phyloP scores from a whole-genome alignment of 2,329 filamentous ascomycete genomes.

The Arachnomyces sp. region DNA sequence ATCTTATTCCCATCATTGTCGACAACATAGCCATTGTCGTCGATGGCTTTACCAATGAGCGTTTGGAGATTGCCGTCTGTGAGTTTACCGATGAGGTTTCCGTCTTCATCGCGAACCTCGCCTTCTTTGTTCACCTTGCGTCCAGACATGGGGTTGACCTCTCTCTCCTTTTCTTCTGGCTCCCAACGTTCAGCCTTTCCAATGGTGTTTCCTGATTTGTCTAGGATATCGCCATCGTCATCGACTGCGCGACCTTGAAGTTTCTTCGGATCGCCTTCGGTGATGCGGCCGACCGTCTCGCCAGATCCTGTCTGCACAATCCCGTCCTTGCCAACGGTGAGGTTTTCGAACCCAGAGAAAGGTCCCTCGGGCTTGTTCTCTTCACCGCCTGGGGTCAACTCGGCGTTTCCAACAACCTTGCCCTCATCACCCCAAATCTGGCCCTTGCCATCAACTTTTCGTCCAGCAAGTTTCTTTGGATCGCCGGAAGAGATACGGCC shows the following conservation, averaged over 20 bases:
- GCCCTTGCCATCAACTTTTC: slow-evolving; percentile 54
- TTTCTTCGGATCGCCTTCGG: slow-evolving; percentile 56
- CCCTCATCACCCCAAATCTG: slow-evolving; percentile 58
- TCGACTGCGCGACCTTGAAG: slow-evolving; percentile 60
- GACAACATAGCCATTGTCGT: slow-evolving; percentile 47
- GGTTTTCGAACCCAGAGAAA: slow-evolving; percentile 52
- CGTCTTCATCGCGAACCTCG: slow-evolving; percentile 38
- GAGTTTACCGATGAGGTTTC: slow-evolving; percentile 38
- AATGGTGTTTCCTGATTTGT: slow-evolving; percentile 58
- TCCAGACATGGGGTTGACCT: slow-evolving; percentile 53
- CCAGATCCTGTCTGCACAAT: slow-evolving; percentile 45
- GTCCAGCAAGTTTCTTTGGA: slow-evolving; percentile 47
- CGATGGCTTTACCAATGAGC: slow-evolving; percentile 35
- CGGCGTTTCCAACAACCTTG: slow-evolving; percentile 51
- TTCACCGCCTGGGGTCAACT: slow-evolving; percentile 47
- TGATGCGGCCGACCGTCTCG: slow-evolving; percentile 50
- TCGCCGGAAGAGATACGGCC: slow-evolving; percentile 53
- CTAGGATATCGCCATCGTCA: slow-evolving; percentile 59
- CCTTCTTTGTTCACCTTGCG: slow-evolving; percentile 45
- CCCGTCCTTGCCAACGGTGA: slow-evolving; percentile 50
- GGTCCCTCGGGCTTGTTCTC: slow-evolving; percentile 44
- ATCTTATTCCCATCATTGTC: slow-evolving; percentile 56
- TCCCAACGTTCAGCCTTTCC: slow-evolving; percentile 64
- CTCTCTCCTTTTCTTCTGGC: slow-evolving; percentile 45
- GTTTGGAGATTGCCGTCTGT: slow-evolving; percentile 37